Base-by-base conservation (phyloP, 1,139 yeast genomes). In the Yamadazyma aaseri region DNA sequence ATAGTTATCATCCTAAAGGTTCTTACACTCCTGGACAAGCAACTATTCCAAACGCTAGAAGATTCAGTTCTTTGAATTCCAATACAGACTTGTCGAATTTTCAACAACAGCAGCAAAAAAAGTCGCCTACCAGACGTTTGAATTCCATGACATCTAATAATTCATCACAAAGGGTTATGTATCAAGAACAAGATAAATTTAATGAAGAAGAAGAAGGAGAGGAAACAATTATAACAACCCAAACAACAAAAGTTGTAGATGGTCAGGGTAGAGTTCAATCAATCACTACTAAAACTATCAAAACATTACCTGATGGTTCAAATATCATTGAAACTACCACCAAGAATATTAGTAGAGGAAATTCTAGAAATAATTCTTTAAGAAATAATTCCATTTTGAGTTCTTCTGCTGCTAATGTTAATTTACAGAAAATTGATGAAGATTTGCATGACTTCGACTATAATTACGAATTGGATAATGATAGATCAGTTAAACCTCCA, bases 401-500 rank as follows among this genome's bases (percentile, higher is more conserved):
- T 32, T 36, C 45, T 6, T 40, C 46, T 17, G 44, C 45, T 9
- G 42, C 37, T 11, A 42, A 38, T 28, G 50, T 50, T 38, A 68
- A 62, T 39, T 53, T 70, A 33, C 49, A 53, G 22, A 68, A 67
- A 46, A 70, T 70, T 26, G 75, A 70, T 16, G 76, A 70, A 43
- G 72, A 67, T 33, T 55, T 70, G 32, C 67, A 58, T 26, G 73
- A 64, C 39, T 70, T 70, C 40, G 76, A 70, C 28, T 70, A 67
- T 38, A 63, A 63, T 37, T 69, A 68, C 36, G 62, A 60, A 35
- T 40, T 60, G 20, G 67, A 62, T 36, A 47, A 50, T 25, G 28
- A 35, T 3, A 14, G 20, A 11, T n/a, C n/a, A n/a, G 25, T 9
- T 10, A 20, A 23, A 6, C 13, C 20, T 6, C 17, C 17, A 6